Evolutionary conservation across 441 rosid genomes (phyloP), one percentile per base, ranked within the genome.

Genomic region (Arabidopsis lyrata): DNA sequence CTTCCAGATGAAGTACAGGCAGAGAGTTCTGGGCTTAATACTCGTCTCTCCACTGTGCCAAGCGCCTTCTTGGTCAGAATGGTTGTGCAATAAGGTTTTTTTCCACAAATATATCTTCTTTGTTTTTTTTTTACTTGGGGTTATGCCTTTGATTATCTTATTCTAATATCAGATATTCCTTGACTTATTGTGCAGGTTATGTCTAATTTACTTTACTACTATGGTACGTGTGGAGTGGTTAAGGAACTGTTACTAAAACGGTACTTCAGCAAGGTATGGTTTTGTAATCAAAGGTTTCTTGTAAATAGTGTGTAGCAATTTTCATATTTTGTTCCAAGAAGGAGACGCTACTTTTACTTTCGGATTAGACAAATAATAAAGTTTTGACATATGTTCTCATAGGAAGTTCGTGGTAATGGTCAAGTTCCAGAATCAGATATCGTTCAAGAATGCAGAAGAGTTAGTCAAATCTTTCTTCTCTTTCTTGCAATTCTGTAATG

Each of bases 41-140:
- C 93, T 95, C 66, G 81, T 95, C 71, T 92, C 99, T 77, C 99
- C 99, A 44, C 78, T 95, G 70, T 92, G 96, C 87, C 88, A 81
- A 82, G 87, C 87, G 34, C 98, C 99, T 64, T 95, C 98, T 49
- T 95, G 97, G 97, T 83, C 97, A 61, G 99, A 95, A 83, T 95
- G 99, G 99, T 75, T 95, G 69, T 89, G 81, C 71, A 90, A 92
- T 73, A 95, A 95, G 98, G 99, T 95, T 14, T 52, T 0, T 55
- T 80, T 34, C 42, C 41, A 45, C 66, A 53, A 20, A 61, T 8
- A 35, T 53, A 53, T 66, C 56, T 66, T 50, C 45, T 58, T 74
- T 59, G 29, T 7, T 3, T 66, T 66, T 8, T 71, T 41, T 15
- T 63, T n/a, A 20, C 66, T 67, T 31, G 41, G 8, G 41, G 41